These are phyloP conservation scores for Fistulinella prunicolor DNA, from an alignment of 768 basidiomycete species.

Conservation along the genomic window DNA sequence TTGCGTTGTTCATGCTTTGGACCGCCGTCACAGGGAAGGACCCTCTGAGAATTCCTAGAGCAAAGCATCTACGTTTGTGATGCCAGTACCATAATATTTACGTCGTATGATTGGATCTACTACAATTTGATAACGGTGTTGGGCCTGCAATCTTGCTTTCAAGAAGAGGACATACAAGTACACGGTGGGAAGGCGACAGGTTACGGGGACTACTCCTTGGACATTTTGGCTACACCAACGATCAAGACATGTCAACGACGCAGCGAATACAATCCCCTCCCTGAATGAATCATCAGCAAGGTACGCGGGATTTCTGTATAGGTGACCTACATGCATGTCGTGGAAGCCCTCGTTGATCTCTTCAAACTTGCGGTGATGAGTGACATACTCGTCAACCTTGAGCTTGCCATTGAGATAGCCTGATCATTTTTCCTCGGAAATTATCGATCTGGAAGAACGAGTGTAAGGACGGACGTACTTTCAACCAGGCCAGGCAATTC, in stretches of 20 bases:
- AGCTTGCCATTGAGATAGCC: slow-evolving; percentile 81
- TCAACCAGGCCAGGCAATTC: slow-evolving; percentile 93
- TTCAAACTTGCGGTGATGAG: slow-evolving; percentile 70
- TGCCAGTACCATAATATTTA: slow-evolving; percentile 7
- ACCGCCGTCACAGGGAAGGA: slow-evolving; percentile 61
- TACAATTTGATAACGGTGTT: neutral
- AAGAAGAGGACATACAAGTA: no score
- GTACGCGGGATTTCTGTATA: neutral
- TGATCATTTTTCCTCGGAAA: slow-evolving; percentile 25
- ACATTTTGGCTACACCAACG: neutral
- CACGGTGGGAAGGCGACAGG: no score
- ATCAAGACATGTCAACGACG: slow-evolving; percentile 82
- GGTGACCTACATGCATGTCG: slow-evolving; percentile 87
- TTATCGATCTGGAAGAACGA: neutral
- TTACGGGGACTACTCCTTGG: no score
- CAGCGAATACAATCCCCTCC: slow-evolving; percentile 90
- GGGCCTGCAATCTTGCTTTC: no score
- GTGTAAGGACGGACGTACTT: slow-evolving; percentile 42
- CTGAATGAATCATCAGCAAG: slow-evolving; percentile 25
- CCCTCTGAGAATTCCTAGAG: slow-evolving; percentile 44
- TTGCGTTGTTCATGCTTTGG: slow-evolving; percentile 68
- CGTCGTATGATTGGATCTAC: slow-evolving; percentile 6
- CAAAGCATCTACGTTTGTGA: slow-evolving; percentile 21
- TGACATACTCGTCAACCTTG: slow-evolving; percentile 95
- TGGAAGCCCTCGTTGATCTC: slow-evolving; percentile 88